Evolutionary conservation across 768 basidiomycete species (phyloP).

Genomic region (Arthromyces matolae): DNA sequence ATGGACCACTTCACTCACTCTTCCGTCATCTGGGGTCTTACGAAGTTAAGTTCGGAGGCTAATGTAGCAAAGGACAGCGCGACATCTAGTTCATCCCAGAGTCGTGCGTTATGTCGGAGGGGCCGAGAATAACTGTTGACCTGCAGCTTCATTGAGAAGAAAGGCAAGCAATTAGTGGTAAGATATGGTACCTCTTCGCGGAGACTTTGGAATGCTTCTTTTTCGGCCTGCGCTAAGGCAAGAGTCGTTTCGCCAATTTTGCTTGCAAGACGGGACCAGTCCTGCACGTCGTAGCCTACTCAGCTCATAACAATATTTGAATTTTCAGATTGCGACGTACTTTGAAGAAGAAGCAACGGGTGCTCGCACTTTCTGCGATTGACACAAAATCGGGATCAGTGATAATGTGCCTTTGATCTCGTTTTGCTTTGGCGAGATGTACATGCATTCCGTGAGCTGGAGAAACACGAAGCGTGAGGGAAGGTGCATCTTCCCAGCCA

Average conservation of each 20-base stretch:
- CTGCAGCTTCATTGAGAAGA: conserved; percentile 32
- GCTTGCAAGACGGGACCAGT: conserved; percentile 74
- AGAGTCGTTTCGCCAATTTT: conserved; percentile 55
- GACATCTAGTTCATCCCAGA: conserved; percentile 88
- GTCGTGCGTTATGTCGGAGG: conserved; percentile 70
- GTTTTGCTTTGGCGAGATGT: conserved; percentile 62
- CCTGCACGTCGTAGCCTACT: conserved; percentile 33
- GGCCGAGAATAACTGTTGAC: conserved; percentile 53
- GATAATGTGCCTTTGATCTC: conserved; percentile 51
- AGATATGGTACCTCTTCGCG: conserved; percentile 56
- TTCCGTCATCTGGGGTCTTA: conserved; percentile 64
- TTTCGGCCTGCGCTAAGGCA: conserved; percentile 57
- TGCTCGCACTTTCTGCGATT: conserved; percentile 61
- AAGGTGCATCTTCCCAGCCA: conserved; percentile 54
- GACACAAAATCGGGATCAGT: conserved; percentile 47
- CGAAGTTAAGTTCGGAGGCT: conserved; percentile 74
- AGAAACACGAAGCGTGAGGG: conserved; percentile 67
- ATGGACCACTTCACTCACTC: conserved; percentile 45
- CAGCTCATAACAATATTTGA: neutral
- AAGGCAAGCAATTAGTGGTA: neutral
- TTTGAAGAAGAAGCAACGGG: conserved; percentile 65
- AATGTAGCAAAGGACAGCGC: conserved; percentile 76
- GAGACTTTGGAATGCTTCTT: conserved; percentile 65
- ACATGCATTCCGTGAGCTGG: conserved; percentile 72
- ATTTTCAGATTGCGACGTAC: no score